Percentiles rank a stretch among this genome's conserved stretches.
These are phyloP conservation scores for Brasilioporus rufonigricans DNA, from an alignment of 768 basidiomycete genomes.

Conservation along the genomic window DNA sequence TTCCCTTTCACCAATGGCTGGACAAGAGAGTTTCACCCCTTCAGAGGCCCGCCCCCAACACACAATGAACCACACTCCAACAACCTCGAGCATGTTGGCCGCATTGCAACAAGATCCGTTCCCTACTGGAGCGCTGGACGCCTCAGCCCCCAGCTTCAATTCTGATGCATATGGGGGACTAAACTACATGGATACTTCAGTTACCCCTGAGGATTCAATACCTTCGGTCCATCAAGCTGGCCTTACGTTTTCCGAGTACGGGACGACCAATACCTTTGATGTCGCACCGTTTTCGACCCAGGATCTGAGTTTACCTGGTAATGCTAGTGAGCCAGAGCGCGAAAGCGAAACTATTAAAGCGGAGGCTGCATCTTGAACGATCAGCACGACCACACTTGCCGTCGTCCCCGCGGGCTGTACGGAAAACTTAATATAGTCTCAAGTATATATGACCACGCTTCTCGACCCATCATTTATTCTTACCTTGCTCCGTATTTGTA, in stretches of 20 bases:
- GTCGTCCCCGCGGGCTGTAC: conserved; percentile 27
- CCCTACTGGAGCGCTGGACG: conserved; percentile 63
- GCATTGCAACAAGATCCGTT: conserved; percentile 79
- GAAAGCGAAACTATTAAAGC: conserved; percentile 67
- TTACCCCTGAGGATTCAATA: conserved; percentile 62
- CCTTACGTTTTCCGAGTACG: conserved; percentile 71
- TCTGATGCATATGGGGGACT: conserved; percentile 68
- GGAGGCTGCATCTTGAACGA: conserved; percentile 45
- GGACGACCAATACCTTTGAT: conserved; percentile 64
- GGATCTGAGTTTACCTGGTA: conserved; percentile 59
- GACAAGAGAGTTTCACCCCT: conserved; percentile 72
- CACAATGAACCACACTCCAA: conserved; percentile 77
- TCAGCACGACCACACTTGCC: conserved; percentile 18
- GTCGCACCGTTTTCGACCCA: conserved; percentile 65
- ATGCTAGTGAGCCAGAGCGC: conserved; percentile 57
- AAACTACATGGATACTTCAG: conserved; percentile 73
- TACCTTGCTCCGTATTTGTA: conserved; percentile 40
- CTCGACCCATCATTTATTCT: conserved; percentile 35
- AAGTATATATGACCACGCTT: conserved; percentile 34
- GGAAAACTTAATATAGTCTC: conserved; percentile 31
- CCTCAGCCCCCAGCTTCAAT: conserved; percentile 58
- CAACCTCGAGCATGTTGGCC: conserved; percentile 88
- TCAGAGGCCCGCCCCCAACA: conserved; percentile 62
- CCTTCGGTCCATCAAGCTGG: conserved; percentile 58
- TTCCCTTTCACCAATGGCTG: conserved; percentile 84